These are phyloP conservation scores for Solanum raphanifolium DNA, from an alignment of 257 asterid genomes.

Conservation along the genomic window DNA sequence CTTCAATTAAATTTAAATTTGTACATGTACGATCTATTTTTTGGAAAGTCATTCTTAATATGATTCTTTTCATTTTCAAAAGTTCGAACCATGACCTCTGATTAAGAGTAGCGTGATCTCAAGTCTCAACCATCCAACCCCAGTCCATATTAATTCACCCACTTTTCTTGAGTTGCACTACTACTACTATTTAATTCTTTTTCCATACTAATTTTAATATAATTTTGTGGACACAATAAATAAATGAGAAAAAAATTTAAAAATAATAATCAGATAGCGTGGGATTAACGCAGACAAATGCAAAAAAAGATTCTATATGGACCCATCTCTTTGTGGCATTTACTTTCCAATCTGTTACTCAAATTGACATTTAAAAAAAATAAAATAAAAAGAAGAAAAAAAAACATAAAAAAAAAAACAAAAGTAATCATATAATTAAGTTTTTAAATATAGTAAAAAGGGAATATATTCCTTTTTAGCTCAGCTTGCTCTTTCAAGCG, in stretches of 20 bases:
- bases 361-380: not conserved
- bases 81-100: fast-evolving
- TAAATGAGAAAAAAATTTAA: not conserved
- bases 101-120: fast-evolving
- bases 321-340: not conserved
- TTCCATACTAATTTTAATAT: not conserved
- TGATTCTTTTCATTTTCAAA: not conserved
- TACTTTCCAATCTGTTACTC: conserved; percentile 1
- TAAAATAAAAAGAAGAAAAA: not conserved
- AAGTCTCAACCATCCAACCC: not conserved
- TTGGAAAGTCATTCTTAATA: fast-evolving
- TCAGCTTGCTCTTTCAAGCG: not conserved
- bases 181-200: not conserved
- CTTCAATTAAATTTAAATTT: fast-evolving
- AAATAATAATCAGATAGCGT: conserved; percentile 19
- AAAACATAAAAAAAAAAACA: not conserved
- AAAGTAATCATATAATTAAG: not conserved
- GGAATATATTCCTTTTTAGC: not conserved
- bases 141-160: fast-evolving
- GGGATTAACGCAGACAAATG: conserved; percentile 24
- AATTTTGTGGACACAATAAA: not conserved
- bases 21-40: fast-evolving
- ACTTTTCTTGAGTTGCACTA: not conserved
- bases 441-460: not conserved
- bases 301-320: conserved; percentile 16